Percentiles rank a stretch among this genome's conserved stretches.
Conservation (phyloP, 257 asterid species). For the Nicotiana attenuata region DNA sequence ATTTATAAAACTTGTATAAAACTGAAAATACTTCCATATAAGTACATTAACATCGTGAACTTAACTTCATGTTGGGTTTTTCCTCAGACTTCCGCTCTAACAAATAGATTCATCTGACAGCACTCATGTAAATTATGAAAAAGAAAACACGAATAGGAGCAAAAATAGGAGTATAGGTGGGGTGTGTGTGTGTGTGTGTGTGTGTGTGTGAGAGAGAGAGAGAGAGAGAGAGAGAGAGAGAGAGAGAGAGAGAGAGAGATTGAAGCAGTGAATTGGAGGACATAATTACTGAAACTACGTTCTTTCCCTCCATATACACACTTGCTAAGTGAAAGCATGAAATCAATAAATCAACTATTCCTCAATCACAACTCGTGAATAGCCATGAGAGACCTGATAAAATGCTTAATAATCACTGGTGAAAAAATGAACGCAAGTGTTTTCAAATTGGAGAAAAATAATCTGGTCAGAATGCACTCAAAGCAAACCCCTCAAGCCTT, state of each 20-base stretch:
- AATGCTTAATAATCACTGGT: neutral
- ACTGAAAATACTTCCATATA: neutral
- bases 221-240: neutral
- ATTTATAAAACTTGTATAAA: too few species aligned
- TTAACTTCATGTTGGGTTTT: neutral
- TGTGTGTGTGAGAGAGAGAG: neutral
- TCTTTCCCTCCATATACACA: neutral
- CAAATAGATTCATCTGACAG: neutral
- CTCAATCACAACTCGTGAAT: neutral
- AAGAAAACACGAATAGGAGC: neutral
- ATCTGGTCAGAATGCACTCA: neutral
- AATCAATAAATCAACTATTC: neutral
- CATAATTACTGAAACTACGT: neutral
- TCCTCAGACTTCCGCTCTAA: neutral
- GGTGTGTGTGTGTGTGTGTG: too few species aligned
- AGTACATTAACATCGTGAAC: neutral
- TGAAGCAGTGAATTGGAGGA: neutral
- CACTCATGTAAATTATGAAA: neutral
- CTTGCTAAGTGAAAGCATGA: neutral
- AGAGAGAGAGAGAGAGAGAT: neutral
- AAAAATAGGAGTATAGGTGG: neutral
- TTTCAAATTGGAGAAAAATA: neutral
- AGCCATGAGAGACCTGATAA: neutral
- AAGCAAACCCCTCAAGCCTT: neutral
- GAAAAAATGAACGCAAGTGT: neutral